Percentiles rank a stretch among this genome's conserved stretches.
phyloP scores from a whole-genome alignment of 208 protist species.

The Trypanosoma congolense region DNA sequence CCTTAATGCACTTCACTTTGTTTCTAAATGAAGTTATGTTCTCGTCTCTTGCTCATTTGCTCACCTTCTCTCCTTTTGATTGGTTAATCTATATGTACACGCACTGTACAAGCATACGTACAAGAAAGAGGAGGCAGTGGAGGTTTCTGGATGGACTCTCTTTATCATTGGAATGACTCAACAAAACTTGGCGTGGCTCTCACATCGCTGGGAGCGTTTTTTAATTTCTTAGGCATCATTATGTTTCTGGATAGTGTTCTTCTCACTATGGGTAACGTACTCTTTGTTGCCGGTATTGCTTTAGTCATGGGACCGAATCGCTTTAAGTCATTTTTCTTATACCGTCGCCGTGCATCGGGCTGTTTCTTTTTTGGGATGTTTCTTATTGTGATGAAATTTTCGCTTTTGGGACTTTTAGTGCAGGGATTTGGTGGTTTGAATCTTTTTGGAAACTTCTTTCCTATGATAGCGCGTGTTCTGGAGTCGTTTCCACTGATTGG shows the following conservation, averaged over 20 bases:
- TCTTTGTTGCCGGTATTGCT: constrained; percentile 81
- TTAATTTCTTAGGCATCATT: constrained; percentile 70
- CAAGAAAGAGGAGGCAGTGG: neutral
- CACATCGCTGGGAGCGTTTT: constrained; percentile 78
- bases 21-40: too few relatives aligned
- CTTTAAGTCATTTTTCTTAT: constrained; percentile 79
- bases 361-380: constrained; percentile 88
- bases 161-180: constrained; percentile 85
- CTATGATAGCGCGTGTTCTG: constrained; percentile 77
- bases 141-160: constrained; percentile 55
- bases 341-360: constrained; percentile 54
- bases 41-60: too few relatives aligned
- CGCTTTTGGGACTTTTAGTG: constrained; percentile 72
- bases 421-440: constrained; percentile 86
- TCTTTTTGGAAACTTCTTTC: constrained; percentile 91
- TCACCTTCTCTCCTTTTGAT: too few relatives aligned
- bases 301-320: constrained; percentile 79
- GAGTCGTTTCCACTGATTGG: constrained; percentile 84
- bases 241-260: constrained; percentile 81
- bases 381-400: constrained; percentile 75
- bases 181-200: constrained; percentile 87
- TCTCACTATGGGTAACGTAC: constrained; percentile 88
- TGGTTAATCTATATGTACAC: too few relatives aligned
- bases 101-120: too few relatives aligned
- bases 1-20: too few relatives aligned